Evolutionary conservation across 2,329 filamentous ascomycete genomes (phyloP).

Genomic region (Colletotrichum costaricense): DNA sequence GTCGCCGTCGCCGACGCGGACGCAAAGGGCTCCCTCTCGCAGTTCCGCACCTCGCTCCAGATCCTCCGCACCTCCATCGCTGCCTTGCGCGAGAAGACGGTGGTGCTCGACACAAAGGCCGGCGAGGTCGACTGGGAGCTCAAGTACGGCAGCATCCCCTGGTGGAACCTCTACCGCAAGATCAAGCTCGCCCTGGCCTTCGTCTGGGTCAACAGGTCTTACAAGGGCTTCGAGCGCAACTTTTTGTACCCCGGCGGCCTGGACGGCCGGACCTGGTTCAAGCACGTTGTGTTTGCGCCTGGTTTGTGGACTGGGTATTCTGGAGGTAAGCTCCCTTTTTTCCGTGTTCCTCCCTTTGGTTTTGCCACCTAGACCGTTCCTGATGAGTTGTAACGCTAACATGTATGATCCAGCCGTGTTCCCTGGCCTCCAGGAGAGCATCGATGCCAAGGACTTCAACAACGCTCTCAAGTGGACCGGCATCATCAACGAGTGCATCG

Average conservation of each 20-base stretch:
- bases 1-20: conserved; percentile 33
- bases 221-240: conserved; percentile 84
- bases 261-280: conserved; percentile 88
- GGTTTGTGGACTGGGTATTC: conserved; percentile 93
- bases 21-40: conserved; percentile 47
- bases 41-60: conserved; percentile 53
- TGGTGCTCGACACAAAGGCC: conserved; percentile 58
- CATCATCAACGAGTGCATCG: conserved; percentile 66
- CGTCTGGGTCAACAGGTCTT: conserved; percentile 78
- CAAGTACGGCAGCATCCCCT: conserved; percentile 68
- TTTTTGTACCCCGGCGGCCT: conserved; percentile 83
- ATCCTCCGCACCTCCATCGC: conserved; percentile 51
- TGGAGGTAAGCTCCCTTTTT: conserved; percentile 65
- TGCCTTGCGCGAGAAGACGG: conserved; percentile 52
- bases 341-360: not conserved
- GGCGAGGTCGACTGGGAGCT: conserved; percentile 55
- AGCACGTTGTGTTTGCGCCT: conserved; percentile 93
- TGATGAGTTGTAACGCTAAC: conserved; percentile 35
- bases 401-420: conserved; percentile 61
- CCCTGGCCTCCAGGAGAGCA: conserved; percentile 71
- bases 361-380: not conserved
- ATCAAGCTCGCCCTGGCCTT: conserved; percentile 73
- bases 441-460: conserved; percentile 67
- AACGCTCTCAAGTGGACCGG: conserved; percentile 69
- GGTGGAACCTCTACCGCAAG: conserved; percentile 82